These are phyloP conservation scores for Eucalyptus regnans DNA, from an alignment of 345 rosid species.

Conservation along the genomic window DNA sequence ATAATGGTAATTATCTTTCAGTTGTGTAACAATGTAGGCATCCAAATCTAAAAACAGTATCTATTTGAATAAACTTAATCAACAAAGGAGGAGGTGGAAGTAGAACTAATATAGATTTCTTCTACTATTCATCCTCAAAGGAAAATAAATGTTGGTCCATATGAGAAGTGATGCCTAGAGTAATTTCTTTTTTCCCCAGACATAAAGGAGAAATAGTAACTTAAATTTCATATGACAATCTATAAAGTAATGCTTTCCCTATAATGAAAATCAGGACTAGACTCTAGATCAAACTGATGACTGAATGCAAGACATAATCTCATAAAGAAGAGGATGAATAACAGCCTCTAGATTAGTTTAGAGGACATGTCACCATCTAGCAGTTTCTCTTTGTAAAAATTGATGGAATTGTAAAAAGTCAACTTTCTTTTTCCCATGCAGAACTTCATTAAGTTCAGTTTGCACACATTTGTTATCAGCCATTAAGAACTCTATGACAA, in stretches of 20 bases:
- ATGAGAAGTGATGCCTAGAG: neutral
- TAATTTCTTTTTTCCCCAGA: neutral
- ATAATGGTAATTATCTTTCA: slow-evolving; percentile 6
- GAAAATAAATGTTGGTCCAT: neutral
- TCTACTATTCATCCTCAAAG: neutral
- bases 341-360: neutral
- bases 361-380: neutral
- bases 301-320: neutral
- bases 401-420: neutral
- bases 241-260: neutral
- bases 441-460: neutral
- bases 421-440: neutral
- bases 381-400: neutral
- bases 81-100: neutral
- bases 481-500: neutral
- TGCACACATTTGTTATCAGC: neutral
- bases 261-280: neutral
- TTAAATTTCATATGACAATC: neutral
- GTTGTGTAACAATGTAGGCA: neutral
- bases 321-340: neutral
- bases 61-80: neutral
- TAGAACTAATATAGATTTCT: neutral
- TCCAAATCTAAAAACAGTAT: neutral
- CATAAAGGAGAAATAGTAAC: neutral
- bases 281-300: neutral